These are phyloP conservation scores for Polyplosphaeria fusca DNA, from an alignment of 495 filamentous ascomycete species.

Conservation along the genomic window DNA sequence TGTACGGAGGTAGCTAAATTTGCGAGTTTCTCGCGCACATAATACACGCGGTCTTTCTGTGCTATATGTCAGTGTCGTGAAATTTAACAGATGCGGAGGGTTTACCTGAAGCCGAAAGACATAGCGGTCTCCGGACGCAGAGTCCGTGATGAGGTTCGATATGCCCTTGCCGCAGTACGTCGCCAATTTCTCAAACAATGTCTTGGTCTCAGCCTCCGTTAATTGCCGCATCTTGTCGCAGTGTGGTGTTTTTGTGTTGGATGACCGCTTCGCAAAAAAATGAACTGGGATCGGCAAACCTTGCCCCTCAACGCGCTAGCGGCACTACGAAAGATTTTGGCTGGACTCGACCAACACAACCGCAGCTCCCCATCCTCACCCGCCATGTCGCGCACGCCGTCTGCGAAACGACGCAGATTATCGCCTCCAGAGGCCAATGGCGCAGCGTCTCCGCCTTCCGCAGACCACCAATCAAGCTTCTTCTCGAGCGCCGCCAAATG, in stretches of 20 bases:
- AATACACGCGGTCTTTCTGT: conserved; percentile 67
- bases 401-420: conserved; percentile 31
- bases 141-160: conserved; percentile 72
- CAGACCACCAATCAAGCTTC: conserved; percentile 37
- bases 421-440: conserved; percentile 38
- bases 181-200: conserved; percentile 78
- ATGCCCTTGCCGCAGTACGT: conserved; percentile 77
- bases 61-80: neutral
- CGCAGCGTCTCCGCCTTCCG: conserved; percentile 37
- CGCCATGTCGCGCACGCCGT: conserved; percentile 29
- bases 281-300: conserved; percentile 12
- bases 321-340: too few relatives aligned
- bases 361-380: neutral
- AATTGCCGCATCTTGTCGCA: conserved; percentile 61
- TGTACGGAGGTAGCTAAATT: conserved; percentile 85
- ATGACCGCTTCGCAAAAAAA: neutral
- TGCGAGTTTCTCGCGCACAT: conserved; percentile 78
- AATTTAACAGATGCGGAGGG: neutral
- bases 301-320: too few relatives aligned
- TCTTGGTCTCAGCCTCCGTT: conserved; percentile 59
- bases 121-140: conserved; percentile 62
- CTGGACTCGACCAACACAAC: too few relatives aligned
- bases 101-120: conserved; percentile 62
- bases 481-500: conserved; percentile 55
- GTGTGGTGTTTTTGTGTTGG: neutral